A percentile compares a stretch with the other conserved stretches of the same genome.
phyloP scores from a whole-genome alignment of 2,329 filamentous ascomycete species.

The Alternaria burnsii region DNA sequence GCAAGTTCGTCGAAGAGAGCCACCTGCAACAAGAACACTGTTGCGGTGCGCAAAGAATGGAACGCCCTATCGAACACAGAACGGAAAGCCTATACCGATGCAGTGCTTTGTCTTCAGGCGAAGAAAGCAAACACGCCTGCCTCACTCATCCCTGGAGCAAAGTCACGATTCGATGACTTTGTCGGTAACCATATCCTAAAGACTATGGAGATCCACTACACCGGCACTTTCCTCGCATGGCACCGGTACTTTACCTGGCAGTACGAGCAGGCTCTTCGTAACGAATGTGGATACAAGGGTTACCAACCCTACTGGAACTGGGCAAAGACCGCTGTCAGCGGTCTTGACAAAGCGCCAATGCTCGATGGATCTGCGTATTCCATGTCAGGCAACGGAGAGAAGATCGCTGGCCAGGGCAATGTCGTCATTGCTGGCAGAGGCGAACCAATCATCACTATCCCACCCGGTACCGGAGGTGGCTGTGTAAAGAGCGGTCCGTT shows the following conservation, averaged over 20 bases:
- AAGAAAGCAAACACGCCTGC: conserved; percentile 42
- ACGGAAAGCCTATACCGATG: conserved; percentile 48
- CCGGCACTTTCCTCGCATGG: conserved; percentile 46
- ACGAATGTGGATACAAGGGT: conserved; percentile 55
- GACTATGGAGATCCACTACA: conserved; percentile 47
- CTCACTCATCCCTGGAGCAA: conserved; percentile 39
- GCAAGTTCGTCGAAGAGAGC: conserved; percentile 30
- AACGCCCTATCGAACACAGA: conserved; percentile 34
- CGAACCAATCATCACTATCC: conserved; percentile 46
- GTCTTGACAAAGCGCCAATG: conserved; percentile 57
- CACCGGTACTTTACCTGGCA: conserved; percentile 53
- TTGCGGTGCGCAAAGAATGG: conserved; percentile 43
- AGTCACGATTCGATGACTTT: conserved; percentile 49
- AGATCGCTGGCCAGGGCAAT: conserved; percentile 36
- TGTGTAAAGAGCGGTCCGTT: conserved; percentile 63
- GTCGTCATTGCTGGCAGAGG: conserved; percentile 32
- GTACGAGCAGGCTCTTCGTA: conserved; percentile 53
- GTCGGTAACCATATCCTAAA: conserved; percentile 50
- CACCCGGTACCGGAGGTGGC: conserved; percentile 63
- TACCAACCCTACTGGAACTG: conserved; percentile 63
- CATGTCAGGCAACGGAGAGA: conserved; percentile 57
- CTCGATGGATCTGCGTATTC: conserved; percentile 64
- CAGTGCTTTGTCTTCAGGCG: conserved; percentile 46
- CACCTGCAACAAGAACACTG: conserved; percentile 33
- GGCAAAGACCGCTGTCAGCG: conserved; percentile 56